Base-by-base conservation (phyloP, 1,139 yeast species). In the Saccharomyces hybrid region DNA sequence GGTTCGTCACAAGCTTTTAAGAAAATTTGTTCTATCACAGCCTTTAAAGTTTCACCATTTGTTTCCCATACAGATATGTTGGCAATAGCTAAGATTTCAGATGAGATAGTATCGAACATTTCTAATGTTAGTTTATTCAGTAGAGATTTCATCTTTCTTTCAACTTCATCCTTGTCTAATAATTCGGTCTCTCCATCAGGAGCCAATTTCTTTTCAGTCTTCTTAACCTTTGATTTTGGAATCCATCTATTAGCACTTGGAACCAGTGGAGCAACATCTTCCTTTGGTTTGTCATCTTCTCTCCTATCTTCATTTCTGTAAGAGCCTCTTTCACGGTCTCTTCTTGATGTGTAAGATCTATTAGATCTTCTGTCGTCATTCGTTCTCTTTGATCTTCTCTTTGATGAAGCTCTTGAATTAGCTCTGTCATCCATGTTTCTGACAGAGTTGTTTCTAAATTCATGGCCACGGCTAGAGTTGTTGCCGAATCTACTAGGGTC, bases 1-100 rank as follows among this genome's bases (percentile, higher is more conserved):
- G 97, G 96, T 75, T 93, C 99, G 73, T 93, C 99, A 71, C 95
- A 86, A 19, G 99, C 99, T 75, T 93, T 93, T 59, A 93, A 95
- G 74, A 91, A 93, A 0, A 96, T 87, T 56, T 88, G 80, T 63
- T 88, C 88, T 59, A 93, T 83, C 57, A 91, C 88, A 67, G 82
- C 82, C 70, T 86, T 85, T 60, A 91, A 77, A n/a, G 97, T 85
- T 63, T 82, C 78, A 49, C 95, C 95, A 42, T 67, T 58, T 48
- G 79, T 83, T 75, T 93, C 98, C 82, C 85, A 85, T 74, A 81
- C 81, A 27, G 97, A 85, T 77, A 91, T 98, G 56, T 85, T 79
- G 29, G 96, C 90, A 69, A 95, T 78, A 49, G 75, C 78, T 64
- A 91, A 74, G 57, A 93, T 80, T 58, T 91, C 93, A 59, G 82